Base-by-base conservation (phyloP, 192 early-diverging fungal species). In the Dissophora globulifera region DNA sequence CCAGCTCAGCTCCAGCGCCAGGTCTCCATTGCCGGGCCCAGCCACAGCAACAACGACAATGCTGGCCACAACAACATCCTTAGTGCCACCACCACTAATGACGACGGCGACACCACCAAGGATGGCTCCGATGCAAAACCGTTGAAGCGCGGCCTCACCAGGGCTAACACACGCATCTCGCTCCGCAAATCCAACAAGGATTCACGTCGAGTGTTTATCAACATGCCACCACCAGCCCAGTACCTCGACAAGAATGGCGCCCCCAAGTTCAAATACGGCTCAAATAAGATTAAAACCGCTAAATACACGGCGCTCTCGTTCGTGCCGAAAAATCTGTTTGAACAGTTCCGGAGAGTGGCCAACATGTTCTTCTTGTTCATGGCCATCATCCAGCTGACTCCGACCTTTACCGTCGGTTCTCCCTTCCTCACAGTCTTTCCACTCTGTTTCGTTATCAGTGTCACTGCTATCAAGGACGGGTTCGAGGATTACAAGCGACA, bases 401-500 rank as follows among this genome's bases (percentile, higher is more conserved):
- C 93, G 15, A 69, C 87, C 41, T 96, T 96, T 79, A 86, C 86
- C 45, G 88, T 92, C 55, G 91, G 92, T 40, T 91, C 89, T 33
- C 91, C 94, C 7, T 78, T 89, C 45, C 78, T 97, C 48, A 89
- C 94, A 0, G 84, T 95, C 5, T 78, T 96, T 6, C 96, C 96
- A 8, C 87, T 97, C 48, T 82, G 91, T 35, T 80, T 93, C n/a
- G 91, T 99, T 2, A 84, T 98, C 8, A 68, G 83, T 32, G 83
- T 95, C 47, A 93, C 93, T 0, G 92, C 93, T 11, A 65, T 89
- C 78, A 97, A 96, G 81, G 95, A 98, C 70, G 95, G 80, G 6
- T 82, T 94, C 45, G 96, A 97, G 81, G 96, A 98, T 78, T 91
- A 83, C 71, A 88, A 93, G 52, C 84, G 96, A 17, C 95, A 97